Percentiles rank a stretch among this genome's conserved stretches.
phyloP scores from a whole-genome alignment of 768 basidiomycete species.

The Leccinum barrowsii region DNA sequence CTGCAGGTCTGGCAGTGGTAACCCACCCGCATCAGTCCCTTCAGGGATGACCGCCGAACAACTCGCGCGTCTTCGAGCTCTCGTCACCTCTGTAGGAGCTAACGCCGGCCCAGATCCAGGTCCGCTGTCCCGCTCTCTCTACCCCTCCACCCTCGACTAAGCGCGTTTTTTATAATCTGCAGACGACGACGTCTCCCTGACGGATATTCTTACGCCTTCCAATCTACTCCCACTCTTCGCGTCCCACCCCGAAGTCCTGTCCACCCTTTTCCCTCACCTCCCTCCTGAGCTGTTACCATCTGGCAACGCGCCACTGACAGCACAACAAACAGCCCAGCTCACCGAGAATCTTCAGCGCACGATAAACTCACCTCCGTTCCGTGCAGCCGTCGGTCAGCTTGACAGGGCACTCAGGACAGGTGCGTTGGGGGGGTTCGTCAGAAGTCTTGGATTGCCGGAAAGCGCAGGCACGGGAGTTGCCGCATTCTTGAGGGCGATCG shows the following conservation, averaged over 20 bases:
- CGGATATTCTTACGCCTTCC: constrained; percentile 71
- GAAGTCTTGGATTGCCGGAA: constrained; percentile 77
- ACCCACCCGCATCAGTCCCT: constrained; percentile 3
- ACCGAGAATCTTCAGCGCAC: constrained; percentile 66
- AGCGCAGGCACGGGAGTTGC: constrained; percentile 76
- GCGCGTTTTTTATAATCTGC: background rate
- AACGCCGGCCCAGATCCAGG: constrained; percentile 21
- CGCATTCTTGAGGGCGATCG: constrained; percentile 78
- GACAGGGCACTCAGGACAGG: constrained; percentile 86
- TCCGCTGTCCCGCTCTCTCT: constrained; percentile 1
- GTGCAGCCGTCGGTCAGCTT: constrained; percentile 70
- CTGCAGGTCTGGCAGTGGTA: constrained; percentile 11
- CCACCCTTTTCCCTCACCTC: constrained; percentile 74
- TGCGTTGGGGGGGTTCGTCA: constrained; percentile 68
- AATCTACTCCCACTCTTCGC: constrained; percentile 71
- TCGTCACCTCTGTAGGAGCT: constrained; percentile 47
- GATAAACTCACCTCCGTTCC: constrained; percentile 81
- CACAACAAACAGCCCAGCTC: constrained; percentile 21
- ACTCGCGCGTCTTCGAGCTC: constrained; percentile 55
- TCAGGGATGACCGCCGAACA: constrained; percentile 54
- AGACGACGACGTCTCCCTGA: constrained; percentile 56
- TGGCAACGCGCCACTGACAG: constrained; percentile 43
- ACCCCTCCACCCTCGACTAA: background rate
- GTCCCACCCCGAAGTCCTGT: constrained; percentile 64
- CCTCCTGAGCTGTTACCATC: constrained; percentile 70